Conservation (phyloP, 768 basidiomycete genomes). For the Pisolithus orientalis region DNA sequence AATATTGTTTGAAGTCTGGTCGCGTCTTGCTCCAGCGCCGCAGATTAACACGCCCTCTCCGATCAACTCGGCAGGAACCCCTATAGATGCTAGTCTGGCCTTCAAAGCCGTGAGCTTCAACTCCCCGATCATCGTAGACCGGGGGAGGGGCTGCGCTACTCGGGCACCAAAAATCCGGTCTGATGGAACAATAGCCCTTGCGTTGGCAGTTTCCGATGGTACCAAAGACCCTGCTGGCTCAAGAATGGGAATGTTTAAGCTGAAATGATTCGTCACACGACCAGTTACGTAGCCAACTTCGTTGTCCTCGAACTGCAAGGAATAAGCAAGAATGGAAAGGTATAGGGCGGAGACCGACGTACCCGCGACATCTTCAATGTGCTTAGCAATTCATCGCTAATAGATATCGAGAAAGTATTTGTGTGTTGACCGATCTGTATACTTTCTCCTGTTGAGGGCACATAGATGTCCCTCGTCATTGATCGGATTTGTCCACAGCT, state of each 20-base stretch:
- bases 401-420: slow-evolving; percentile 87
- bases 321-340: slow-evolving; percentile 1
- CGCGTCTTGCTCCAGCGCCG: slow-evolving; percentile 48
- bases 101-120: slow-evolving; percentile 89
- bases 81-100: slow-evolving; percentile 62
- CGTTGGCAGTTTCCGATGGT: slow-evolving; percentile 17
- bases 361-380: slow-evolving; percentile 84
- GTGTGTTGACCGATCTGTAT: slow-evolving; percentile 94
- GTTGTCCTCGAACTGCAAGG: slow-evolving; percentile 86
- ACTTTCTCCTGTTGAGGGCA: slow-evolving; percentile 68
- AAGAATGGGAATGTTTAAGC: slow-evolving; percentile 83
- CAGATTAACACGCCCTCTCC: slow-evolving; percentile 96
- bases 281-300: slow-evolving; percentile 93
- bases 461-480: slow-evolving; percentile 90
- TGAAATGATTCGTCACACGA: slow-evolving; percentile 76
- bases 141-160: slow-evolving; percentile 60
- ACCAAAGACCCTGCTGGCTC: slow-evolving; percentile 51
- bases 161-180: slow-evolving; percentile 59
- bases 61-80: slow-evolving; percentile 89
- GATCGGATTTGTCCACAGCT: slow-evolving; percentile 79
- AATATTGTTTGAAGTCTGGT: slow-evolving; percentile 36
- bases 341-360: slow-evolving; percentile 19
- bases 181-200: slow-evolving; percentile 18
- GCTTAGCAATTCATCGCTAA: slow-evolving; percentile 82
- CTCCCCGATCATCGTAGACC: slow-evolving; percentile 96